Conservation (phyloP, 306 rosid species). For the Corylus americana region DNA sequence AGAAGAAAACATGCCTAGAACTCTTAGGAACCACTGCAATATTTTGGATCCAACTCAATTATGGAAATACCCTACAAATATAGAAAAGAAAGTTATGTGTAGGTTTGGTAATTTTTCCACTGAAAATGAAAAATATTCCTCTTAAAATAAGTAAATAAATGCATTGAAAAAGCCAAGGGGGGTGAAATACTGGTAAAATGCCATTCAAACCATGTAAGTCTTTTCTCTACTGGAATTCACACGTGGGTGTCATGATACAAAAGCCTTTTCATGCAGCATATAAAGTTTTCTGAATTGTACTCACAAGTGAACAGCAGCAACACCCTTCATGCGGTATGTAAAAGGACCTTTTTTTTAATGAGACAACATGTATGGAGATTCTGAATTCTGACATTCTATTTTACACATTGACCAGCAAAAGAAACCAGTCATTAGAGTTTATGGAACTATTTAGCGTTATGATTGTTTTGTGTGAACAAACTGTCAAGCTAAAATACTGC, state of each 20-base stretch:
- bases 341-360: neutral
- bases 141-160: neutral
- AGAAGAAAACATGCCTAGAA: neutral
- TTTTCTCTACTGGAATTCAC: neutral
- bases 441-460: neutral
- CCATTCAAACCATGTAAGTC: neutral
- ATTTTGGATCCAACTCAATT: neutral
- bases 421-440: neutral
- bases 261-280: neutral
- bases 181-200: neutral
- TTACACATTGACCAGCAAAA: neutral
- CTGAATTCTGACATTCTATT: too few species aligned
- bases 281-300: neutral
- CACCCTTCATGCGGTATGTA: neutral
- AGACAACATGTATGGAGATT: too few species aligned
- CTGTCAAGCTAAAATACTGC: neutral
- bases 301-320: neutral
- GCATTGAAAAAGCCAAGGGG: neutral
- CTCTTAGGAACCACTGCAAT: neutral
- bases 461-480: neutral
- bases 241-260: neutral
- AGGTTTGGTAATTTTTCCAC: too few species aligned
- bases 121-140: too few species aligned
- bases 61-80: too few species aligned
- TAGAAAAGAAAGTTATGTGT: too few species aligned